Evolutionary conservation across 345 rosid genomes (phyloP).

Genomic region (Gossypium arboreum): DNA sequence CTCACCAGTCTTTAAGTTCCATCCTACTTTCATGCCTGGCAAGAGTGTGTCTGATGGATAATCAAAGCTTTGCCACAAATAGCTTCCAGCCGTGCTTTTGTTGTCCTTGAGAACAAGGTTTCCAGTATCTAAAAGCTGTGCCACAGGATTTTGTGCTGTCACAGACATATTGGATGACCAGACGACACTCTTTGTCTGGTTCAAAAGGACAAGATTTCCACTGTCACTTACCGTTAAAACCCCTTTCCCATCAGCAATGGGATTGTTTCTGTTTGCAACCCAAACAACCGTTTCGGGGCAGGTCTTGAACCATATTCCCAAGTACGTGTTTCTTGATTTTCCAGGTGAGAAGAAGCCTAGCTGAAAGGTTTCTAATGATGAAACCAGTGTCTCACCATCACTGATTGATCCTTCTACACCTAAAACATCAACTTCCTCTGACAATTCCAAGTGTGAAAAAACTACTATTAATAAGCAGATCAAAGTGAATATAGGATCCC

Average conservation of each 20-base stretch:
- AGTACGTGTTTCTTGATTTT: neutral
- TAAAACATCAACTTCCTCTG: neutral
- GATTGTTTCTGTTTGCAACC: conserved; percentile 27
- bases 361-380: neutral
- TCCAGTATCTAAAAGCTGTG: conserved; percentile 27
- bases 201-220: conserved; percentile 25
- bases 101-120: conserved; percentile 25
- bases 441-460: neutral
- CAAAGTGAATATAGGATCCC: neutral
- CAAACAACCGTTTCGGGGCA: neutral
- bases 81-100: conserved; percentile 8
- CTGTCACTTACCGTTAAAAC: conserved; percentile 10
- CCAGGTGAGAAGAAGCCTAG: conserved; percentile 15
- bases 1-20: neutral
- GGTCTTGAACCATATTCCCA: conserved; percentile 14
- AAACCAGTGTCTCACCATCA: conserved; percentile 5
- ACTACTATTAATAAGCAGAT: neutral
- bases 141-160: neutral
- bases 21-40: conserved; percentile 23
- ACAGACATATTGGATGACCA: conserved; percentile 17
- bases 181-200: conserved; percentile 10
- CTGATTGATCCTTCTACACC: neutral
- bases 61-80: conserved; percentile 25
- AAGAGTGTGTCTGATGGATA: conserved; percentile 24
- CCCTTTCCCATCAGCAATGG: conserved; percentile 16